Conservation (phyloP, 495 filamentous ascomycete species). For the Tuber melanosporum region DNA sequence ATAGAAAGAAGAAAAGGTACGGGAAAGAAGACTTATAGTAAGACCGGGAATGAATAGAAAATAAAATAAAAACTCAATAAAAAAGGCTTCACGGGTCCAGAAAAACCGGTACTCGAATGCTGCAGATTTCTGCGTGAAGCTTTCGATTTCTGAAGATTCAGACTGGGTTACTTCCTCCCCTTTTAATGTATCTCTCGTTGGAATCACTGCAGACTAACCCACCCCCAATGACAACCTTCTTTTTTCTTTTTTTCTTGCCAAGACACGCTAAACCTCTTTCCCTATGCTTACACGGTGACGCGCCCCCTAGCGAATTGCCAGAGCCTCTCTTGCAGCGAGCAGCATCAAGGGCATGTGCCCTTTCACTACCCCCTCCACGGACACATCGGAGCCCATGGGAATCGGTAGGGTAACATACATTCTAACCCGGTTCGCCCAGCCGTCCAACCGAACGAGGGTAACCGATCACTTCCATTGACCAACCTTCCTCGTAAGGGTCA, state of each 20-base stretch:
- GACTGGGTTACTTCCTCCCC: constrained; percentile 37
- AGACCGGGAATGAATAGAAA: not conserved
- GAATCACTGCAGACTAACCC: not conserved
- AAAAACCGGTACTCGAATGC: constrained; percentile 4
- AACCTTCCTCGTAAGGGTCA: not conserved
- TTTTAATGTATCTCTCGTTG: constrained; percentile 30
- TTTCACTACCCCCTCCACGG: not conserved
- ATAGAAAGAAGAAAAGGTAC: constrained; percentile 16
- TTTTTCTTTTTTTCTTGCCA: not conserved
- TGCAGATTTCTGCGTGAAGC: constrained; percentile 19
- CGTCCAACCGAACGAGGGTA: not conserved
- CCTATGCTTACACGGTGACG: not conserved
- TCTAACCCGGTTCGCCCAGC: not conserved
- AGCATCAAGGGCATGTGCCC: constrained; percentile 1
- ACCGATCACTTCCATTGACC: not conserved
- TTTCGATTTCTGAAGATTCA: constrained; percentile 37
- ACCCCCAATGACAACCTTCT: not conserved
- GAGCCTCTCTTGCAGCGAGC: not conserved
- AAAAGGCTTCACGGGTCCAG: constrained; percentile 24
- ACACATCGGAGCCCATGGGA: not conserved
- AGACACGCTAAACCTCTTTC: not conserved
- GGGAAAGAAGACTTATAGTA: not conserved
- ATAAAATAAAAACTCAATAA: constrained; percentile 3
- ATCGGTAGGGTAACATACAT: not conserved
- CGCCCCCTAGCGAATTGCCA: not conserved